Evolutionary conservation across 768 basidiomycete species (phyloP).

Genomic region (Cyclocybe cylindracea): DNA sequence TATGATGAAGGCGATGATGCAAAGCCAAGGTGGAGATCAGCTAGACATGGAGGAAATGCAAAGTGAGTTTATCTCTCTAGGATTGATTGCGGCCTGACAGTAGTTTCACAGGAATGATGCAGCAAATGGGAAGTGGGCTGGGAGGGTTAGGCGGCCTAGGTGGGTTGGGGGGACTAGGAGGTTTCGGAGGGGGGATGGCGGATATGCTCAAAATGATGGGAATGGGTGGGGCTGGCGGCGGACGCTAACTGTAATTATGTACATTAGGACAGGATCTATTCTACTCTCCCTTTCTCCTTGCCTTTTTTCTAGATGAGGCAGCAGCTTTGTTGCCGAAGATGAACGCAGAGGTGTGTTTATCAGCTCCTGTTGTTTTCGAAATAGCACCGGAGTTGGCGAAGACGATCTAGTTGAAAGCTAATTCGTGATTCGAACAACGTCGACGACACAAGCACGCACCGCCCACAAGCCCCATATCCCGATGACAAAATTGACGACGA

Average conservation of each 20-base stretch:
- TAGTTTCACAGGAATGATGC: conserved; percentile 74
- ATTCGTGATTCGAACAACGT: neutral
- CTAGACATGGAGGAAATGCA: conserved; percentile 96
- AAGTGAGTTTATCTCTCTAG: conserved; percentile 43
- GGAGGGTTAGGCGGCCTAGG: conserved; percentile 61
- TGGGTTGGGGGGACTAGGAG: conserved; percentile 61
- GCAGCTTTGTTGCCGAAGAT: conserved; percentile 75
- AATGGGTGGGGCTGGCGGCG: conserved; percentile 53
- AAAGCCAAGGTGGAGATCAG: conserved; percentile 87
- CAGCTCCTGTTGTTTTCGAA: conserved; percentile 77
- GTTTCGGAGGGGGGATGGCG: conserved; percentile 56
- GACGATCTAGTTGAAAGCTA: conserved; percentile 42
- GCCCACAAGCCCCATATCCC: conserved; percentile 73
- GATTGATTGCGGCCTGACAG: conserved; percentile 2
- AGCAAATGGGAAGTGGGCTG: conserved; percentile 75
- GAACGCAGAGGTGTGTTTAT: conserved; percentile 80
- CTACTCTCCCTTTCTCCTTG: conserved; percentile 48
- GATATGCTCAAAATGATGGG: conserved; percentile 92
- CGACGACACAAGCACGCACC: conserved; percentile 41
- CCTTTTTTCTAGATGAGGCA: conserved; percentile 62
- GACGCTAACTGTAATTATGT: conserved; percentile 24
- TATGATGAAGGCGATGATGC: conserved; percentile 99
- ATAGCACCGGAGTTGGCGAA: conserved; percentile 57
- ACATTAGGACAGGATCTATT: conserved; percentile 14
- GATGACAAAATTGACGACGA: conserved; percentile 48